phyloP scores from a whole-genome alignment of 1,284 basidiomycete genomes.

The Leucoagaricus sp. region DNA sequence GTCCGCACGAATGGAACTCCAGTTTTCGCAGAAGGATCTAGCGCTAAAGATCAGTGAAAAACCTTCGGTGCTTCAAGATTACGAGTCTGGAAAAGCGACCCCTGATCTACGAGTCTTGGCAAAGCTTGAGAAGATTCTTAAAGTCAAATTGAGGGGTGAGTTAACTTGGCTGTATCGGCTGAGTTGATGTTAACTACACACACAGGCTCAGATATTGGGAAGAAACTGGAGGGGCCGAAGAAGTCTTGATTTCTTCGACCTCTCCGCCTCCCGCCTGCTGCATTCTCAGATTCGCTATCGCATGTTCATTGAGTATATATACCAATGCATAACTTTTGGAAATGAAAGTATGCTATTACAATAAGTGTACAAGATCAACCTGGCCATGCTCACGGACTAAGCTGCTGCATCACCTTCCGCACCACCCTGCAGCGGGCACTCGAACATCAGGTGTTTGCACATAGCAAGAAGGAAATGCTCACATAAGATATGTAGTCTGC shows the following conservation, averaged over 20 bases:
- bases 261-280: constrained; percentile 10
- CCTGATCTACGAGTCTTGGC: constrained; percentile 89
- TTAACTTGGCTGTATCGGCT: constrained; percentile 17
- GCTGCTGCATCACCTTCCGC: constrained; percentile 13
- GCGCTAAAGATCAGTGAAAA: constrained; percentile 94
- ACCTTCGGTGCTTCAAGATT: constrained; percentile 85
- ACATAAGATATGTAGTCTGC: constrained; percentile 88
- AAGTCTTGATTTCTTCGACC: constrained; percentile 49
- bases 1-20: constrained; percentile 75
- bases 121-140: constrained; percentile 90
- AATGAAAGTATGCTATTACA: constrained; percentile 8
- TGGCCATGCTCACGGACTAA: not conserved
- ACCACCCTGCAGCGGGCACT: constrained; percentile 13
- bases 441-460: not conserved
- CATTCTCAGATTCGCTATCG: constrained; percentile 1
- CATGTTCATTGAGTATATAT: constrained; percentile 8
- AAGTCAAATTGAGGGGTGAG: constrained; percentile 90
- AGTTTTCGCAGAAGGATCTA: constrained; percentile 91
- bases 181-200: constrained; percentile 13
- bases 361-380: not conserved
- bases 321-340: constrained; percentile 5
- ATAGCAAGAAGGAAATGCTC: constrained; percentile 25
- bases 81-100: constrained; percentile 87
- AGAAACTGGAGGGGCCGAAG: constrained; percentile 77
- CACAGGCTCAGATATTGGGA: constrained; percentile 75